Percentiles rank a stretch among this genome's conserved stretches.
Evolutionary conservation across 352 stramenopile genomes (phyloP).

Genomic region (Peronospora destructor): DNA sequence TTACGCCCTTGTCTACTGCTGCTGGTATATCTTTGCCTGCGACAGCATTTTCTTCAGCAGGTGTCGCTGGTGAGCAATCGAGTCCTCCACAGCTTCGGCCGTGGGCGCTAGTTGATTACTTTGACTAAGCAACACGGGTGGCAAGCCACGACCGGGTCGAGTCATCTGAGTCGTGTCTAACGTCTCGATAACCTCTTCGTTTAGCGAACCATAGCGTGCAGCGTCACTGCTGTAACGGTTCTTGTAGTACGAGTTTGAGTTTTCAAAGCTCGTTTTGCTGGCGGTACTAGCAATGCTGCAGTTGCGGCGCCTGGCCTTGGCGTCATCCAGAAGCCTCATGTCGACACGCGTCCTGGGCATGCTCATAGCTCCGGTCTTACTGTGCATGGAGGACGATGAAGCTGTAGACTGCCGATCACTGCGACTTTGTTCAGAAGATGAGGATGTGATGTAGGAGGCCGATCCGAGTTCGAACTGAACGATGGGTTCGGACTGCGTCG

Average conservation of each 20-base stretch:
- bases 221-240: slow-evolving; percentile 27
- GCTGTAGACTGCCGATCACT: slow-evolving; percentile 23
- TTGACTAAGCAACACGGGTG: slow-evolving; percentile 8
- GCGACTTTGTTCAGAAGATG: slow-evolving; percentile 20
- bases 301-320: slow-evolving; percentile 20
- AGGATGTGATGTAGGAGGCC: slow-evolving; percentile 30
- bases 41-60: slow-evolving; percentile 62
- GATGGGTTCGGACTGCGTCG: slow-evolving; percentile 28
- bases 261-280: slow-evolving; percentile 42
- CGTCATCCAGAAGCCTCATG: slow-evolving; percentile 40
- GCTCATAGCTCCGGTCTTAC: slow-evolving; percentile 8
- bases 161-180: slow-evolving; percentile 37
- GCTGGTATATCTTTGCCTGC: slow-evolving; percentile 40
- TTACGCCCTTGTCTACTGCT: slow-evolving; percentile 22
- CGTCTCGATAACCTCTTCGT: slow-evolving; percentile 37
- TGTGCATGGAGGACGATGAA: slow-evolving; percentile 20
- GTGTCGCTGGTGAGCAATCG: slow-evolving; percentile 56
- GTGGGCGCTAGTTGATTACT: slow-evolving; percentile 14
- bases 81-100: slow-evolving; percentile 45
- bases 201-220: slow-evolving; percentile 23
- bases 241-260: slow-evolving; percentile 28
- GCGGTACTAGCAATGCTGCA: slow-evolving; percentile 36
- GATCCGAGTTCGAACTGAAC: slow-evolving; percentile 25
- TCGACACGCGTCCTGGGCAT: slow-evolving; percentile 26
- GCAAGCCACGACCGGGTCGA: slow-evolving; percentile 12